A percentile compares a stretch with the other conserved stretches of the same genome.
phyloP scores from a whole-genome alignment of 352 stramenopile species.

The Pseudoperonospora humuli region DNA sequence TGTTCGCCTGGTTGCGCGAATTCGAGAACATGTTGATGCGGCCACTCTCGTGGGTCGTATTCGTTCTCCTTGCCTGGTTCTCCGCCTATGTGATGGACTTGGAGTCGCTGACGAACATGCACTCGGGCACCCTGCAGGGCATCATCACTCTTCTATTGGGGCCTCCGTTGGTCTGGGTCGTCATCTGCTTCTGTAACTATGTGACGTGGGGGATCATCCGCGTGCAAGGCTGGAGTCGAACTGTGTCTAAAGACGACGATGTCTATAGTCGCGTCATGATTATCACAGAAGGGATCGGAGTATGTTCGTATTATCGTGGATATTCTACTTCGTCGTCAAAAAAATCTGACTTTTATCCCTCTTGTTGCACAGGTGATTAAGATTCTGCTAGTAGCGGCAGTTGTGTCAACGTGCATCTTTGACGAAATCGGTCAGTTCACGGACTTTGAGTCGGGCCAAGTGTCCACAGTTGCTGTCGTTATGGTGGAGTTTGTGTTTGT shows the following conservation, averaged over 20 bases:
- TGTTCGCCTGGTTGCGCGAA: constrained; percentile 71
- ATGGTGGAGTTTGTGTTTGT: constrained; percentile 76
- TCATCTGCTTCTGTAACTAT: constrained; percentile 79
- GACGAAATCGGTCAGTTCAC: constrained; percentile 73
- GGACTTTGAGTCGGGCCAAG: constrained; percentile 72
- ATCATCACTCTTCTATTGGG: constrained; percentile 60
- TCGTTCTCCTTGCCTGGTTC: constrained; percentile 69
- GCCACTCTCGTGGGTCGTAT: constrained; percentile 76
- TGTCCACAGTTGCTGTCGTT: constrained; percentile 70
- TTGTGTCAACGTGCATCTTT: constrained; percentile 83
- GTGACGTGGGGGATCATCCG: constrained; percentile 77
- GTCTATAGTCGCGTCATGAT: constrained; percentile 84
- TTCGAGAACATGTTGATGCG: constrained; percentile 77
- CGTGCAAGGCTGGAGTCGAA: constrained; percentile 71
- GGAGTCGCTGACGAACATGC: constrained; percentile 30
- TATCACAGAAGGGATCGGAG: constrained; percentile 76
- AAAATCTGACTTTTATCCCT: no score
- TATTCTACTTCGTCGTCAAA: not conserved
- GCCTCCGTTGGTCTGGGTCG: constrained; percentile 69
- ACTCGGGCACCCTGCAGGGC: constrained; percentile 34
- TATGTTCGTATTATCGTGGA: constrained; percentile 5
- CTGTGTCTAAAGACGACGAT: constrained; percentile 64
- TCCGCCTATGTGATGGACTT: constrained; percentile 62
- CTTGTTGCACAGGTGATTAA: constrained; percentile 57
- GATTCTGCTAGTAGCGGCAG: constrained; percentile 64